Conservation (phyloP, 2,329 filamentous ascomycete genomes). For the Colletotrichum destructivum region DNA sequence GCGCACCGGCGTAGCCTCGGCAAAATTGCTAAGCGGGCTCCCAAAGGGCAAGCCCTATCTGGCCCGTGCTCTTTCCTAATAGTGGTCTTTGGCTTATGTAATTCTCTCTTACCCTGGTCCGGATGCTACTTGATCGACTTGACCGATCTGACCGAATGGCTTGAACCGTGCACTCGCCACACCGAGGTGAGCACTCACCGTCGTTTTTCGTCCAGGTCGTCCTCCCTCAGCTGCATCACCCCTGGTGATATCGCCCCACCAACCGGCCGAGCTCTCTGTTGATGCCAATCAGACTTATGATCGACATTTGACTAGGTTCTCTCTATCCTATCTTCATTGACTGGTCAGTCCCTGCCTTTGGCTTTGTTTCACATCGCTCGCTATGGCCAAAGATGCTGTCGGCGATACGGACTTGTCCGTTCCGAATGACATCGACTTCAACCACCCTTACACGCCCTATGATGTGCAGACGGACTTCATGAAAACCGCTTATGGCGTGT, state of each 20-base stretch:
- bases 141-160: not conserved
- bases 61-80: not conserved
- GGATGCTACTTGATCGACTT: rapidly evolving
- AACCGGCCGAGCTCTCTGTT: not conserved
- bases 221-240: not conserved
- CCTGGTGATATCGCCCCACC: conserved; percentile 9
- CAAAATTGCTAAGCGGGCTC: conserved; percentile 54
- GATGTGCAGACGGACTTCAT: conserved; percentile 91
- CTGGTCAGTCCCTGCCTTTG: too few species aligned
- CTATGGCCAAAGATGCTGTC: not conserved
- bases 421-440: conserved; percentile 72
- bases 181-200: not conserved
- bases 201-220: not conserved
- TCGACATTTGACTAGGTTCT: not conserved
- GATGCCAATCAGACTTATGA: not conserved
- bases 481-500: conserved; percentile 83
- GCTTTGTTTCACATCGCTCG: not conserved
- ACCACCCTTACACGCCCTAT: conserved; percentile 91
- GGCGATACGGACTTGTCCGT: conserved; percentile 44
- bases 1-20: conserved; percentile 51
- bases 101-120: not conserved
- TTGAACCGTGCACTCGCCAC: not conserved
- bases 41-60: conserved; percentile 60
- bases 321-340: not conserved
- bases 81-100: not conserved